Evolutionary conservation across 2,329 filamentous ascomycete species (phyloP), one percentile per base, ranked within the genome.

Genomic region (Raffaelea ambrosiae): DNA sequence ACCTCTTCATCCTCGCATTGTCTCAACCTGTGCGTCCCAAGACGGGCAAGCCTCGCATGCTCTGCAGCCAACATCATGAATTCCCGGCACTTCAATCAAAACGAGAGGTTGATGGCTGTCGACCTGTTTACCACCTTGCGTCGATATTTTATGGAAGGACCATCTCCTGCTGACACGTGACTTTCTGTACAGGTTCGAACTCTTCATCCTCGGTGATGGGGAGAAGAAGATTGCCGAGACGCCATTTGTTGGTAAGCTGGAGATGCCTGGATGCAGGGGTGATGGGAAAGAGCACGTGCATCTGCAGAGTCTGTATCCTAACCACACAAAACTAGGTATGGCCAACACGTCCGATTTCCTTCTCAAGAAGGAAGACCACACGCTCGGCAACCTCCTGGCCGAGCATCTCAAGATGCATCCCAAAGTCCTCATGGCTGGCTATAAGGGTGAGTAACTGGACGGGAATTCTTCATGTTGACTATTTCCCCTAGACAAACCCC

Each of bases 351-450:
- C 88, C 10, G 86, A 96, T 67, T 98, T 98, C 71, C 82, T 88
- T 50, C 83, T 98, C 68, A 88, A 88, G 68, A 97, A 96, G 67
- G 93, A 98, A 66, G 93, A 98, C 59, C 91, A 96, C 69, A 96
- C 91, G 1, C 79, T 98, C 22, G 93, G 84, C 58, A 96, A 98
- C 66, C 76, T 98, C 48, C 77, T 98, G 48, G 79, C 85, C 43
- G 83, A 88, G 60, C 87, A 91, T 59, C 84, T 98, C 49, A 83
- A 93, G 69, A 83, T 86, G 64, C 85, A 88, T 59, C 78, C 81
- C 18, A 84, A 94, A 63, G 86, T 98, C 58, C 73, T 85, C 58
- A 95, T 97, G 75, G 83, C 90, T 51, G 93, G 86, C 13, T 98
- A 98, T 75, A 94, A 94, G 68, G 81, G 86, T 84, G 66, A 53